These are phyloP conservation scores for Sphaerobolus stellatus DNA, from an alignment of 1,284 basidiomycete genomes.

Conservation along the genomic window DNA sequence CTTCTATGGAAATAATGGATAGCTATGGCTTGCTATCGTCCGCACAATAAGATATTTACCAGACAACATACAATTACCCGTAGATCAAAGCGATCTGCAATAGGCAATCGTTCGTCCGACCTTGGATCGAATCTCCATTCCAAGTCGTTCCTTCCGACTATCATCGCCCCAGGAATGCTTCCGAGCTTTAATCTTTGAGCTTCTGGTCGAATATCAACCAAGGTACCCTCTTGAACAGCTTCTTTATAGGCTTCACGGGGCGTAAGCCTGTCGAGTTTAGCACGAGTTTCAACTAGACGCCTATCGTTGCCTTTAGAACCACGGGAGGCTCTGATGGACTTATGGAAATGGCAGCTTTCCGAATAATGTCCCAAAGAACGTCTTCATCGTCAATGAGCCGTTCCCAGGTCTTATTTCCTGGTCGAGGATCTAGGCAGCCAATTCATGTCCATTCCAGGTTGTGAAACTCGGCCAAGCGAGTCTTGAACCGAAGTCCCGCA, in stretches of 20 bases:
- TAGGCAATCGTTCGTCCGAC: constrained; percentile 49
- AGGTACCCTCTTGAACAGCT: constrained; percentile 52
- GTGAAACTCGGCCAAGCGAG: constrained; percentile 4
- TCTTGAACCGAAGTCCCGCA: constrained; percentile 28
- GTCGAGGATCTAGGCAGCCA: constrained; percentile 1
- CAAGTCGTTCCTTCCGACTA: constrained; percentile 69
- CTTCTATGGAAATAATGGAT: too few relatives aligned
- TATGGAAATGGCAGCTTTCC: constrained; percentile 56
- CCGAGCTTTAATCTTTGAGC: constrained; percentile 56
- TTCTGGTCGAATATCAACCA: constrained; percentile 72
- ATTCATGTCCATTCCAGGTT: constrained; percentile 8
- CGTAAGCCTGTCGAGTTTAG: constrained; percentile 60
- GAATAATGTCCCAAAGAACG: constrained; percentile 63
- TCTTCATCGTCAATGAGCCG: constrained; percentile 11
- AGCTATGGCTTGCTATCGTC: too few relatives aligned
- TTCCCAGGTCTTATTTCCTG: constrained; percentile 4
- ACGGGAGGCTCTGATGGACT: constrained; percentile 61
- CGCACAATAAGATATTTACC: too few relatives aligned
- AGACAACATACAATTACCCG: constrained; percentile 69
- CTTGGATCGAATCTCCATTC: constrained; percentile 76
- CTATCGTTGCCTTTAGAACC: constrained; percentile 57
- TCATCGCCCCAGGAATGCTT: constrained; percentile 57
- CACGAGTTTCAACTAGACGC: constrained; percentile 55
- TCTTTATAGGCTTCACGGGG: constrained; percentile 60
- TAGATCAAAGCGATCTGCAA: constrained; percentile 70